These are phyloP conservation scores for Rhizoclosmatium globosum DNA, from an alignment of 192 early-diverging fungal species.

Conservation along the genomic window DNA sequence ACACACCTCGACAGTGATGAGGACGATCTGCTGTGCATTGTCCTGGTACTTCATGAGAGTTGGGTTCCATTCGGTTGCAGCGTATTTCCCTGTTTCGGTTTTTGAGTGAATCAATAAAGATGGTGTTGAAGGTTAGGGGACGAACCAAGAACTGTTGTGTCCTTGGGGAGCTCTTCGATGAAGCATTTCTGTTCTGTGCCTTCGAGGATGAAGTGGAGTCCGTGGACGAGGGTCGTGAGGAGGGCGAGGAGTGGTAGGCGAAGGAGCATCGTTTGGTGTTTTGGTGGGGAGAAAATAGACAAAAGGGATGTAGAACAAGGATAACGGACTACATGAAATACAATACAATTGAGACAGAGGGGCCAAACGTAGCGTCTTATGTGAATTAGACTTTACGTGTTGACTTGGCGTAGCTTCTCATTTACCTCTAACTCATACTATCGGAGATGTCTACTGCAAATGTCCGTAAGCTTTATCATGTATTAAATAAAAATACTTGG, in stretches of 20 bases:
- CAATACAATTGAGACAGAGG: too few relatives aligned
- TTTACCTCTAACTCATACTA: too few relatives aligned
- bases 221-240: conserved; percentile 33
- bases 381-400: too few relatives aligned
- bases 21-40: conserved; percentile 34
- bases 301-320: too few relatives aligned
- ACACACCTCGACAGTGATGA: conserved; percentile 47
- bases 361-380: too few relatives aligned
- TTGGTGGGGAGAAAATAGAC: not conserved
- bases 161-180: conserved; percentile 90
- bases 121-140: too few relatives aligned
- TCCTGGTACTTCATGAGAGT: conserved; percentile 41
- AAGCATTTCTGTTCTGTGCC: conserved; percentile 91
- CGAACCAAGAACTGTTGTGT: conserved; percentile 82
- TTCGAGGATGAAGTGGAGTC: conserved; percentile 93
- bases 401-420: too few relatives aligned
- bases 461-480: too few relatives aligned
- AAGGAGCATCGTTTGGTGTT: not conserved
- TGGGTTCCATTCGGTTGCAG: conserved; percentile 81
- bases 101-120: not conserved
- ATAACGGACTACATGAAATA: too few relatives aligned
- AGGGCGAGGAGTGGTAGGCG: not conserved
- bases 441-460: too few relatives aligned
- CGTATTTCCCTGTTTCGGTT: conserved; percentile 60
- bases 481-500: too few relatives aligned